Conservation (phyloP, 805 yeast genomes). For the Candida pseudofarinosa region DNA sequence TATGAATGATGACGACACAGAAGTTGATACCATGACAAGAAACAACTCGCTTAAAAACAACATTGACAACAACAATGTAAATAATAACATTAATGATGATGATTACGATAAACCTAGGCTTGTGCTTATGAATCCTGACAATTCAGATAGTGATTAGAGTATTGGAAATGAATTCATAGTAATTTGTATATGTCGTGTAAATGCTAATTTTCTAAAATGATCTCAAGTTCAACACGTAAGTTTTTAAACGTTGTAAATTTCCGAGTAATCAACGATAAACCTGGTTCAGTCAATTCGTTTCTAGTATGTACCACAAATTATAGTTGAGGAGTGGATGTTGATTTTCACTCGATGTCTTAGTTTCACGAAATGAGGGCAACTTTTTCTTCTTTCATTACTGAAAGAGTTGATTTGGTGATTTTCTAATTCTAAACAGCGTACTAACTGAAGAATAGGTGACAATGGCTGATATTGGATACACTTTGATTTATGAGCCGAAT, state of each 20-base stretch:
- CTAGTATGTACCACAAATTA: not conserved
- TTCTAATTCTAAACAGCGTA: not conserved
- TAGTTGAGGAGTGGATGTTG: no score
- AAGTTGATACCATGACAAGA: slow-evolving; percentile 10
- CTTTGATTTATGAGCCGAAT: slow-evolving; percentile 76
- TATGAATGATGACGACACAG: slow-evolving; percentile 18
- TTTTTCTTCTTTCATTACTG: no score
- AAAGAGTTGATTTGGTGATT: not conserved
- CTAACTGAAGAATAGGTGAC: not conserved
- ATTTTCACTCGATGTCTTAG: no score
- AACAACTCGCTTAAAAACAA: not conserved
- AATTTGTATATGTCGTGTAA: not conserved
- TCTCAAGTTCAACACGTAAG: not conserved
- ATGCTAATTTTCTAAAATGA: not conserved
- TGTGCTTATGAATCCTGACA: slow-evolving; percentile 57
- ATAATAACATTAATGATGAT: slow-evolving; percentile 15
- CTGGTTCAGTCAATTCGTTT: not conserved
- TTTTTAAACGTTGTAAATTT: not conserved
- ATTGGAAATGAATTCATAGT: not conserved
- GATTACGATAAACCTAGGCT: slow-evolving; percentile 41
- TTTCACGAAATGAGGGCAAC: no score
- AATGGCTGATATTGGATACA: slow-evolving; percentile 51
- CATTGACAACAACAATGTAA: not conserved
- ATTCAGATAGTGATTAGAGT: slow-evolving; percentile 23
- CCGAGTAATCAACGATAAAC: not conserved